These are phyloP conservation scores for Sporothrix pallida DNA, from an alignment of 2,329 filamentous ascomycete genomes.

Conservation along the genomic window DNA sequence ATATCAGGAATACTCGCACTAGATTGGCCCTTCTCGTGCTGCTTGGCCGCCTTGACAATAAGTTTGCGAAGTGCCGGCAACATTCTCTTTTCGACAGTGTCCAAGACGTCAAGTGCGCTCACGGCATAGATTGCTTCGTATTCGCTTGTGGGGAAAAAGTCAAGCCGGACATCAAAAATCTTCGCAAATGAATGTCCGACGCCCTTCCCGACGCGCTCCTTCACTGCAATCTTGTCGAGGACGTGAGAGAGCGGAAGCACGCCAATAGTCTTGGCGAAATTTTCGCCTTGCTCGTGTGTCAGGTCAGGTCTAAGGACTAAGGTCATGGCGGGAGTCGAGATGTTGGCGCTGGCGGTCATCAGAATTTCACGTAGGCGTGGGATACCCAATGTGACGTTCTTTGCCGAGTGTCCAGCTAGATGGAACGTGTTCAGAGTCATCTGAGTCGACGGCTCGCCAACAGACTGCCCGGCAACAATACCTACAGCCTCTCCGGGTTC, in stretches of 20 bases:
- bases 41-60: constrained; percentile 81
- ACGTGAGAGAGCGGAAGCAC: constrained; percentile 83
- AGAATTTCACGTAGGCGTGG: constrained; percentile 95
- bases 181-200: constrained; percentile 74
- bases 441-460: constrained; percentile 96
- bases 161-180: constrained; percentile 79
- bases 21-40: constrained; percentile 68
- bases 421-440: constrained; percentile 99
- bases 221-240: constrained; percentile 78
- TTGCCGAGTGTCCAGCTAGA: constrained; percentile 95
- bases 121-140: constrained; percentile 89
- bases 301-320: constrained; percentile 77
- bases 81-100: constrained; percentile 80
- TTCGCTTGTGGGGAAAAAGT: constrained; percentile 83
- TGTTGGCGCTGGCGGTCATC: constrained; percentile 91
- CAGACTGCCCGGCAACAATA: constrained; percentile 93
- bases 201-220: constrained; percentile 78
- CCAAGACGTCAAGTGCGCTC: constrained; percentile 74
- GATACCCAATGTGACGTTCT: constrained; percentile 99
- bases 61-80: constrained; percentile 72
- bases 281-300: constrained; percentile 69
- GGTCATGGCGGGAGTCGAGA: constrained; percentile 91
- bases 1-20: constrained; percentile 79
- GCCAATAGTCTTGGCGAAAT: constrained; percentile 91
- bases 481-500: constrained; percentile 96